Base-by-base conservation (phyloP, 2,329 filamentous ascomycete genomes). In the Chaetomium globosum region DNA sequence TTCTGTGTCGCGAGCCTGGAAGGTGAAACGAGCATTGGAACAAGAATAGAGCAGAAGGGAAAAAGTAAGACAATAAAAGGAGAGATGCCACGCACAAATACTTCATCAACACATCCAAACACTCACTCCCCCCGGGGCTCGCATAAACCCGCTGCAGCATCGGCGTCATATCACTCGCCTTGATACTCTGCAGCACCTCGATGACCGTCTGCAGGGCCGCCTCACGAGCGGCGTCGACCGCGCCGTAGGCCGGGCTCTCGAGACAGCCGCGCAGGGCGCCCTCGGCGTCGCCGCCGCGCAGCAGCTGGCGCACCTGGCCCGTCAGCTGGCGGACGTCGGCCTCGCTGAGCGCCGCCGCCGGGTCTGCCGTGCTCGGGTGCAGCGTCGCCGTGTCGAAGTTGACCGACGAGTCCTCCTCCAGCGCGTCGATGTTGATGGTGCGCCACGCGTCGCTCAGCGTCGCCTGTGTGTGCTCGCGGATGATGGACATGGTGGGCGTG, bases 181-280 rank as follows among this genome's bases (percentile, higher is more conserved):
- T 93, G 80, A 98, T 98, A 23, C 92, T 95, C 79, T 97, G 93
- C 70, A 99, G 83, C 65, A 98, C 93, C 80, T 99, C 95, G 67
- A 92, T 87, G 49, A 99, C 90, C 23, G 91, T 94, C 71, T 91
- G 87, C 69, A 97, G 82, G 77, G 98, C 93, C 33, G 92, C 83
- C 70, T 97, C 92, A 89, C 96, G 78, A 23, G 53, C 84, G 9
- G 74, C 77, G 58, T 86, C 84, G 48, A 78, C 78, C 21, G 84
- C 86, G 63, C 83, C 86, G 57, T 89, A 97, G 39, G 96, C 93
- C 43, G 92, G 91, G 72, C 86, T 92, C 81, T 97, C 93, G 69
- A 97, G 81, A 64, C 90, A 93, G 30, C 91, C 88, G 72, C 90
- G 87, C 75, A 98, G 79, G 8, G 94, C 94, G 49, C 93, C 93